A percentile compares a stretch with the other conserved stretches of the same genome.
phyloP scores from a whole-genome alignment of 2,329 filamentous ascomycete species.

The Alternaria sp. region DNA sequence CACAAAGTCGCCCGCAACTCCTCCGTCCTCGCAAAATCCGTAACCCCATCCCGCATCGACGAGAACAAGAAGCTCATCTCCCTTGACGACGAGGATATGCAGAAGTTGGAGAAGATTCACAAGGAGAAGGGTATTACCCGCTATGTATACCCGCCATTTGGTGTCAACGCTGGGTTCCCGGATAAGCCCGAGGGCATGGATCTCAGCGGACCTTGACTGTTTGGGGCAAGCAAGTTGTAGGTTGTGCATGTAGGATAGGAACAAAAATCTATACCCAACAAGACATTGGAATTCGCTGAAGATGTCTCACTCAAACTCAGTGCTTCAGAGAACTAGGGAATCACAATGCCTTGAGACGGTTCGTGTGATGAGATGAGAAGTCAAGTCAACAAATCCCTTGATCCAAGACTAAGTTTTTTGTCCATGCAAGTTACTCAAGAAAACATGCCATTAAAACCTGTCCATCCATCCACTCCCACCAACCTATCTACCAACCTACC shows the following conservation, averaged over 20 bases:
- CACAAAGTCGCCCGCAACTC: conserved; percentile 68
- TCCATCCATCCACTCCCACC: neutral
- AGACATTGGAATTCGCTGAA: neutral
- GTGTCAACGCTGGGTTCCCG: conserved; percentile 57
- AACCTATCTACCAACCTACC: conserved; percentile 55
- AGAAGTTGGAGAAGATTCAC: conserved; percentile 55
- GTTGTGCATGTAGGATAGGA: conserved; percentile 1
- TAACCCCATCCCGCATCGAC: conserved; percentile 71
- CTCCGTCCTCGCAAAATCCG: conserved; percentile 77
- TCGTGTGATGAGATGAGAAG: neutral
- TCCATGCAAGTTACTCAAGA: neutral
- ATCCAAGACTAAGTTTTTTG: neutral
- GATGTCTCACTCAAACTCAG: neutral
- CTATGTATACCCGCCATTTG: conserved; percentile 58
- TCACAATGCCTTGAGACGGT: neutral
- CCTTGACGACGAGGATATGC: conserved; percentile 68
- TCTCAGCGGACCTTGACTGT: conserved; percentile 38
- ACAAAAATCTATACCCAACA: conserved; percentile 19
- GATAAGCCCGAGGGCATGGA: conserved; percentile 53
- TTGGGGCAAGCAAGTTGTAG: conserved; percentile 13
- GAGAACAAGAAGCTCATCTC: conserved; percentile 72
- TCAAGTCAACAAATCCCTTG: neutral
- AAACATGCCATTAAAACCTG: neutral
- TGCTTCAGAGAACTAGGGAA: neutral
- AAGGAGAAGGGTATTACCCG: conserved; percentile 56